Base-by-base conservation (phyloP, 495 filamentous ascomycete genomes). In the Aspergillus cristatus region DNA sequence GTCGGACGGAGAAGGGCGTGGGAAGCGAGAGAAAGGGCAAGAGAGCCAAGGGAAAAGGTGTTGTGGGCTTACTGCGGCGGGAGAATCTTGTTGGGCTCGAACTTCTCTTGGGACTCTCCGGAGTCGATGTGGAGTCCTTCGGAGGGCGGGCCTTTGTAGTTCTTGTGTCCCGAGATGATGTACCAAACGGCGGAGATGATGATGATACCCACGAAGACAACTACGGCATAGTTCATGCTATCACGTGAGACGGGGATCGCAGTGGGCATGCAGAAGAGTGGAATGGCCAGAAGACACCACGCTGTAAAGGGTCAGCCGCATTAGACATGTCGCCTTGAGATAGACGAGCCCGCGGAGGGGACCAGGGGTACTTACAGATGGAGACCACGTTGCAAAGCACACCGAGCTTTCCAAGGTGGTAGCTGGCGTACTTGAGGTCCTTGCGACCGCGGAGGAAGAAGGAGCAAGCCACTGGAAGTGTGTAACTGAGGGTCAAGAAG, bases 271-370 rank as follows among this genome's bases (percentile, higher is more conserved):
- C 61, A 65, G 55, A 68, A 68, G 3, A 68, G 49, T 0, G 75
- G 76, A 28, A 78, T 65, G 8, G 72, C 75, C 16, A 80, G 63
- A n/a, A 66, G 14, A 29, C 71, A 71, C 76, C 76, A 80, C 32
- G 45, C 76, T 78, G 38, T 29, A 17, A 26, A 18, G n/a, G 14
- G 33, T 50, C 20, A 24, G 20, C 20, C 20, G 8, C n/a, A 24
- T 24, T 46, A 54, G 51, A 33, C 36, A 28, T 29, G n/a, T 22
- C 7, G 14, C 24, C 12, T 12, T 6, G n/a, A 3, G 15, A 24
- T 24, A 24, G 20, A 24, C 20, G 20, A 24, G 20, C 20, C 4
- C 4, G 20, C 8, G 31, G n/a, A 12, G n/a, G 24, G 14, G 28
- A 28, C n/a, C n/a, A 35, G 6, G 33, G 8, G 13, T 13, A 66